Base-by-base conservation (phyloP, 2,329 filamentous ascomycete genomes). In the Myotisia sp. region DNA sequence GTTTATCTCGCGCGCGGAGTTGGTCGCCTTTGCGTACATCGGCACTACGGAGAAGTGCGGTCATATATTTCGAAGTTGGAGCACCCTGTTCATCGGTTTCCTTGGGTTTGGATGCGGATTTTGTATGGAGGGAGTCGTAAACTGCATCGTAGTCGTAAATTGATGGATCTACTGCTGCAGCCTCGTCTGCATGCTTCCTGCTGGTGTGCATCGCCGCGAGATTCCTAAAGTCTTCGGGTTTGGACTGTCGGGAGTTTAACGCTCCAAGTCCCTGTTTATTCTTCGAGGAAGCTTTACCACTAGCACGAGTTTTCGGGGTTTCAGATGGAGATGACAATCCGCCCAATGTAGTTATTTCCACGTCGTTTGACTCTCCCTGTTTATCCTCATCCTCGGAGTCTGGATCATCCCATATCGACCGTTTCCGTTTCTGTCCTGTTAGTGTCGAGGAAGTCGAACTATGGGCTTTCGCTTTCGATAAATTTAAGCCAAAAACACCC, bases 21-120 rank as follows among this genome's bases (percentile, higher is more conserved):
- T 74, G 70, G 46, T 77, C 74, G 31, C 74, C 70, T 49, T 78
- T 76, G 7, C 74, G 67, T 20, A 69, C 55, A 40, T 74, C 70
- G 2, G 74, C 71, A 12, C 71, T 70, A 21, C 67, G 64, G 21
- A 76, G 58, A 10, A 78, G 54, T 20, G 64, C 64, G 30, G 63
- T 63, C 62, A 78, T 76, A 52, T 77, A 77, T 39, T 71, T 72
- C 0, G 74, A 70, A 16, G 43, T 48, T 14, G 49, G 44, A 18
- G 38, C 19, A 24, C 37, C 20, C 24, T 50, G 43, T 18, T 39
- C 22, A 26, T 38, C 20, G 7, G 34, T 38, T 4, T 41, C 40
- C 4, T 45, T 37, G 13, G 42, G 18, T 14, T 52, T 50, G 8
- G 52, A 44, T 22, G 44, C 47, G 1, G 52, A 44, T 39, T 59